Conservation (phyloP, 495 filamentous ascomycete genomes). For the Podospora bellae-mahoneyi region DNA sequence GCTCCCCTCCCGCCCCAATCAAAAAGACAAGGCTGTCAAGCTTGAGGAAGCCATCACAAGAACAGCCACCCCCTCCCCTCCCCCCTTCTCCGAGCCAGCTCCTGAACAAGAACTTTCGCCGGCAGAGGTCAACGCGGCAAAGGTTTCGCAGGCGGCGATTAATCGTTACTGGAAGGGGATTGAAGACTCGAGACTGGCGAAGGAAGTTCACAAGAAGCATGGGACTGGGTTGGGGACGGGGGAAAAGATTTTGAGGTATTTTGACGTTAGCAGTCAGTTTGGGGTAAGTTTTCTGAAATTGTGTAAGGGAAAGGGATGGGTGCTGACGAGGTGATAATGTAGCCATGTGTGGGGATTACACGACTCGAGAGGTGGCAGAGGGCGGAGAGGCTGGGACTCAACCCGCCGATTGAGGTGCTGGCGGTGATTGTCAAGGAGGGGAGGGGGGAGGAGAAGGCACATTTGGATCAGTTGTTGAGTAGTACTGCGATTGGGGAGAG, state of each 20-base stretch:
- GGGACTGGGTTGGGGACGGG: constrained; percentile 57
- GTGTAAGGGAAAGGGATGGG: background rate
- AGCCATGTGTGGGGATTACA: constrained; percentile 87
- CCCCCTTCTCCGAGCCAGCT: background rate
- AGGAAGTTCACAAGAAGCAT: constrained; percentile 63
- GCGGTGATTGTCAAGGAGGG: constrained; percentile 73
- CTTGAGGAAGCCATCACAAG: constrained; percentile 18
- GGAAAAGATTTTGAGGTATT: constrained; percentile 85
- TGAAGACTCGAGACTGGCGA: constrained; percentile 46
- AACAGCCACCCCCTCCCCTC: constrained; percentile 11
- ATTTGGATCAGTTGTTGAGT: constrained; percentile 78
- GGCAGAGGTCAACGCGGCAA: constrained; percentile 55
- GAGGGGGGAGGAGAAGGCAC: constrained; percentile 55
- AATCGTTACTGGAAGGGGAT: constrained; percentile 68
- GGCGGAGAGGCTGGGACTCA: constrained; percentile 70
- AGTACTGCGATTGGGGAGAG: constrained; percentile 36
- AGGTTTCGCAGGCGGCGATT: constrained; percentile 61
- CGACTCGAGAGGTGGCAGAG: constrained; percentile 84
- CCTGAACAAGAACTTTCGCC: constrained; percentile 21
- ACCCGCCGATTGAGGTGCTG: constrained; percentile 89
- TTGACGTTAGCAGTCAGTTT: constrained; percentile 82
- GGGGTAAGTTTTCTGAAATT: constrained; percentile 59
- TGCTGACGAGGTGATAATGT: background rate
- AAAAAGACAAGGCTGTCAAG: constrained; percentile 25
- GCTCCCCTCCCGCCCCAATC: constrained; percentile 14